Percentiles rank a stretch among this genome's conserved stretches.
These are phyloP conservation scores for Mesostigma viride DNA, from an alignment of 139 green algal species.

Conservation along the genomic window DNA sequence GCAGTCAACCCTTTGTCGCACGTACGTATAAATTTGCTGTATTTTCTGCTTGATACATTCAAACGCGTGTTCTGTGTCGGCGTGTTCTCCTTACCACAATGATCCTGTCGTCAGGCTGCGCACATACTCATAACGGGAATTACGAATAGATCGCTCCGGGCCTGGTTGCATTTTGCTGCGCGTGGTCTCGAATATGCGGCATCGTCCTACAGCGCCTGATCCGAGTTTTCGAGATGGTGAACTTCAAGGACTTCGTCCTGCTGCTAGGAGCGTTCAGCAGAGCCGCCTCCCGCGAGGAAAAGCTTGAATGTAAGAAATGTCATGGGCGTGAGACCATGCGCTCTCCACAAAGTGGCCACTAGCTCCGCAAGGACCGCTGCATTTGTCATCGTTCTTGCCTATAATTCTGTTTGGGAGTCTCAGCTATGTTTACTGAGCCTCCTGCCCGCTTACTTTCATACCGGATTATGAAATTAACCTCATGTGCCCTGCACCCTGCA, in stretches of 20 bases:
- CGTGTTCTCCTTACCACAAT: background rate
- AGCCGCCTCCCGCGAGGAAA: constrained; percentile 51
- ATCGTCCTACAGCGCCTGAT: constrained; percentile 37
- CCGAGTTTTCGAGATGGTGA: constrained; percentile 71
- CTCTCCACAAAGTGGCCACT: no score
- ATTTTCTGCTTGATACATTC: background rate
- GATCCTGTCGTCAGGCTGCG: no score
- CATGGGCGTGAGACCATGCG: no score
- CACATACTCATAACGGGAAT: no score
- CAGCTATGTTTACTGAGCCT: no score
- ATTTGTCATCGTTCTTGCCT: no score
- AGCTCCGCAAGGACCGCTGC: no score
- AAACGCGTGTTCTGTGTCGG: background rate
- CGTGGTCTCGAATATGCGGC: background rate
- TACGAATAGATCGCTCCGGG: no score
- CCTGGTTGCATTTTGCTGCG: constrained; percentile 7
- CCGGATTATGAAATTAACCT: no score
- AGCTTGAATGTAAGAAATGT: constrained; percentile 42
- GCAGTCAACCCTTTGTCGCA: constrained; percentile 81
- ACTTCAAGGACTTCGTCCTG: constrained; percentile 81
- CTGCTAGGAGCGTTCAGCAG: constrained; percentile 67
- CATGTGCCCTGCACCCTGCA: no score
- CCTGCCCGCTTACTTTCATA: no score
- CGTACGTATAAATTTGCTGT: background rate
- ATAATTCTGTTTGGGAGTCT: no score